Percentiles rank a stretch among this genome's conserved stretches.
phyloP scores from a whole-genome alignment of 192 early-diverging fungal genomes.

The Gryganskiella cystojenkinii region DNA sequence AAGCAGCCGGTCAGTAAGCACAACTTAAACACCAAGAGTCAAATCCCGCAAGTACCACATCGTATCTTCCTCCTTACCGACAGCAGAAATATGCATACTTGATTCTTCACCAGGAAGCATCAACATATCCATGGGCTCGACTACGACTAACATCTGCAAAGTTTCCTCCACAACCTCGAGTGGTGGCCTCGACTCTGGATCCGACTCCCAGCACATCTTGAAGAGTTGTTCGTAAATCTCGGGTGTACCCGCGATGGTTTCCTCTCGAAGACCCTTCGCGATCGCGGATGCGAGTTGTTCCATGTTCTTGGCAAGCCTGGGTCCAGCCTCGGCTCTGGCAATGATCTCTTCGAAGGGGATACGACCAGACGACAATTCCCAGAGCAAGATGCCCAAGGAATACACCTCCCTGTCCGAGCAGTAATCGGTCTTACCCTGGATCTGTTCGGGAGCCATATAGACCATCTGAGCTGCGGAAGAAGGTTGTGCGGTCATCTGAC shows the following conservation, averaged over 20 bases:
- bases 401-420: slow-evolving; percentile 36
- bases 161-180: slow-evolving; percentile 48
- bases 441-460: slow-evolving; percentile 41
- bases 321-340: slow-evolving; percentile 41
- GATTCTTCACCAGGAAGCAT: slow-evolving; percentile 49
- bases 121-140: slow-evolving; percentile 52
- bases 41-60: too few species aligned
- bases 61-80: slow-evolving; percentile 15
- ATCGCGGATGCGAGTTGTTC: slow-evolving; percentile 38
- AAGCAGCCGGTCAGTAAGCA: background rate
- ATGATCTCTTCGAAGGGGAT: slow-evolving; percentile 48
- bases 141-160: slow-evolving; percentile 41
- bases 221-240: slow-evolving; percentile 50
- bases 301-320: slow-evolving; percentile 45
- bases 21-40: too few species aligned
- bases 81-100: slow-evolving; percentile 32
- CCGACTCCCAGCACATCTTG: slow-evolving; percentile 47
- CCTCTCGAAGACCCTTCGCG: slow-evolving; percentile 42
- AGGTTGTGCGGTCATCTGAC: slow-evolving; percentile 37
- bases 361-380: slow-evolving; percentile 44
- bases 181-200: slow-evolving; percentile 33
- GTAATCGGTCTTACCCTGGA: slow-evolving; percentile 13
- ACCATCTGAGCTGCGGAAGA: slow-evolving; percentile 30
- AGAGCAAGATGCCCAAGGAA: slow-evolving; percentile 38
- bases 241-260: slow-evolving; percentile 37